These are phyloP conservation scores for Musa balbisiana DNA, from an alignment of 202 grass and related monocot species.

Conservation along the genomic window DNA sequence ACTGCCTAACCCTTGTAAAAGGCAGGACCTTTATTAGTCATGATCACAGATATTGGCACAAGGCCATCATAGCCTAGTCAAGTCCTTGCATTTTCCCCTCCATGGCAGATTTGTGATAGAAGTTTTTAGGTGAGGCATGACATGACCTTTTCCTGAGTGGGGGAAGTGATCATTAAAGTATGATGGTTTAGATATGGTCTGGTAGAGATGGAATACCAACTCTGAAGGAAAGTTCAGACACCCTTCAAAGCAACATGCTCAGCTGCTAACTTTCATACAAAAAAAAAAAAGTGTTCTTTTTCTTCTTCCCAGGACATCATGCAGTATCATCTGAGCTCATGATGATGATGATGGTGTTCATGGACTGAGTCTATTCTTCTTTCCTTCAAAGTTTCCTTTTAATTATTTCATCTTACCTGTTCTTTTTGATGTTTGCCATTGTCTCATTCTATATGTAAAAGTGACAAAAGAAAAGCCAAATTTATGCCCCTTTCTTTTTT, in stretches of 20 bases:
- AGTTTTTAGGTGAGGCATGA: background rate
- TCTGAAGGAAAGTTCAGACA: background rate
- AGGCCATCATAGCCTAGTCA: background rate
- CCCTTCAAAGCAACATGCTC: background rate
- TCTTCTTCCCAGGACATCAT: background rate
- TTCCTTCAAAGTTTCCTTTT: background rate
- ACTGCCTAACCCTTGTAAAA: background rate
- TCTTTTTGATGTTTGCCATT: background rate
- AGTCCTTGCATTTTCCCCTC: background rate
- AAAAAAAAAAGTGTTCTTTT: background rate
- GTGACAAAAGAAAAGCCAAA: too few species aligned
- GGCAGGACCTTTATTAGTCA: conserved; percentile 42
- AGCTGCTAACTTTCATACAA: background rate
- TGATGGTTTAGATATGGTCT: conserved; percentile 31
- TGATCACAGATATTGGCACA: conserved; percentile 7
- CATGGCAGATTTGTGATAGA: too few species aligned
- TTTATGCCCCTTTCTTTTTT: too few species aligned
- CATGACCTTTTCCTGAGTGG: background rate
- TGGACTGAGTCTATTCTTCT: background rate
- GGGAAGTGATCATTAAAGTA: conserved; percentile 24
- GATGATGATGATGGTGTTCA: background rate
- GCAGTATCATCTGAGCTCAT: too few species aligned
- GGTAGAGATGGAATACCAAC: conserved; percentile 7
- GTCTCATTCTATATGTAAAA: too few species aligned
- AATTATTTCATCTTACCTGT: background rate